A percentile compares a stretch with the other conserved stretches of the same genome.
These are phyloP conservation scores for Golubevia sp. DNA, from an alignment of 1,284 basidiomycete species.

Conservation along the genomic window DNA sequence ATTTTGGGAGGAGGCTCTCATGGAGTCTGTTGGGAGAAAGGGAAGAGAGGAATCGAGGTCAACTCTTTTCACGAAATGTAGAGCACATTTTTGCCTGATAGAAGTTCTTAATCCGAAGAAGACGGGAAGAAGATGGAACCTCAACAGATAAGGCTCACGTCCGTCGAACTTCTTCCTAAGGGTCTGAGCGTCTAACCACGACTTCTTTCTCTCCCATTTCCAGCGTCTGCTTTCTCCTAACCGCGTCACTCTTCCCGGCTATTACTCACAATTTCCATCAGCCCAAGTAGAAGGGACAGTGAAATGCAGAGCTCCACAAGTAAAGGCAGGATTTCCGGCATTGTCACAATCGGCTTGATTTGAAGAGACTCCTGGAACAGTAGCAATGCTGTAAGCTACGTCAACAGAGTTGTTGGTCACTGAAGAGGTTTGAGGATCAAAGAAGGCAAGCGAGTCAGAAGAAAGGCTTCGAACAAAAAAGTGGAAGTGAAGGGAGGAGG, in stretches of 20 bases:
- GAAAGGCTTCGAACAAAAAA: no score
- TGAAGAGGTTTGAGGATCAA: neutral
- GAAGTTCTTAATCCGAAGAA: no score
- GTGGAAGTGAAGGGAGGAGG: no score
- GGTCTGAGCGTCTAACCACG: no score
- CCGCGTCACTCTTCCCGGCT: no score
- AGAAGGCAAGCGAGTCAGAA: neutral
- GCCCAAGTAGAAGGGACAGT: constrained; percentile 37
- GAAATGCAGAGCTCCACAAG: constrained; percentile 35
- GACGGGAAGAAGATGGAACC: no score
- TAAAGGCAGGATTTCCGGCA: constrained; percentile 11
- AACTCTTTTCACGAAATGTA: neutral
- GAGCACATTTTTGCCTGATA: no score
- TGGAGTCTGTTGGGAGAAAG: constrained; percentile 6
- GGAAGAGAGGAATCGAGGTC: neutral
- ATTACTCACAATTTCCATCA: constrained; percentile 29
- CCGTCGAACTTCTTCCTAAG: no score
- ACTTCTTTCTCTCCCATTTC: no score
- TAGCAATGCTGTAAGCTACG: constrained; percentile 31
- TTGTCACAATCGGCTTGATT: constrained; percentile 2
- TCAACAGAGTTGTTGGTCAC: constrained; percentile 28
- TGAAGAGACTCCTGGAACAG: constrained; percentile 24
- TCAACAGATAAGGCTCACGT: no score
- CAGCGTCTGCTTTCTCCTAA: no score
- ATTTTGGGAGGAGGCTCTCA: constrained; percentile 26